Conservation (phyloP, 176 grass and related monocot genomes). For the Phoenix dactylifera region DNA sequence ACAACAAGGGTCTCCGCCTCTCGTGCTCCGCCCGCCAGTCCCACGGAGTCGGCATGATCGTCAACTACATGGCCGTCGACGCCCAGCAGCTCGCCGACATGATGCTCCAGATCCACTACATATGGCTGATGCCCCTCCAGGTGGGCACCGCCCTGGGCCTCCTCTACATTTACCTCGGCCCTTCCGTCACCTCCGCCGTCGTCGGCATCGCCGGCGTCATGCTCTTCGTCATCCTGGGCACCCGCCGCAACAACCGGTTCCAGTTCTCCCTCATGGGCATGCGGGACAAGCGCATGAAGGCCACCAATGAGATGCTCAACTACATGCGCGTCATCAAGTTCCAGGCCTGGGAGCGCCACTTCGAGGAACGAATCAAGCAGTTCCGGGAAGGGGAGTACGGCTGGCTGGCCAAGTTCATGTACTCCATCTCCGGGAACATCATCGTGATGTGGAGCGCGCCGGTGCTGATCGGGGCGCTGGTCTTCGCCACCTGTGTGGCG, state of each 20-base stretch:
- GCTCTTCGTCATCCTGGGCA: conserved; percentile 51
- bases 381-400: conserved; percentile 66
- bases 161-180: conserved; percentile 65
- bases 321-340: conserved; percentile 99
- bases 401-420: conserved; percentile 90
- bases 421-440: conserved; percentile 74
- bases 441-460: conserved; percentile 82
- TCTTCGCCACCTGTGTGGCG: conserved; percentile 64
- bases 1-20: conserved; percentile 69
- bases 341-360: conserved; percentile 94
- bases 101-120: conserved; percentile 92
- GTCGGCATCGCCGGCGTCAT: conserved; percentile 48
- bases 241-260: conserved; percentile 78
- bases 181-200: conserved; percentile 66
- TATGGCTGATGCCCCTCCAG: conserved; percentile 99
- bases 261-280: conserved; percentile 73
- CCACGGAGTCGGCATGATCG: conserved; percentile 88
- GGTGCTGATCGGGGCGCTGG: conserved; percentile 40
- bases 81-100: conserved; percentile 96
- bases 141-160: conserved; percentile 51
- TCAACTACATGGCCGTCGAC: conserved; percentile 99
- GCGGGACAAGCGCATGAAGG: conserved; percentile 94
- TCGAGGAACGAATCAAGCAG: conserved; percentile 41
- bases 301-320: conserved; percentile 91
- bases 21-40: conserved; percentile 66